Base-by-base conservation (phyloP, 305 asterid genomes). In the Solanum hybrid region DNA sequence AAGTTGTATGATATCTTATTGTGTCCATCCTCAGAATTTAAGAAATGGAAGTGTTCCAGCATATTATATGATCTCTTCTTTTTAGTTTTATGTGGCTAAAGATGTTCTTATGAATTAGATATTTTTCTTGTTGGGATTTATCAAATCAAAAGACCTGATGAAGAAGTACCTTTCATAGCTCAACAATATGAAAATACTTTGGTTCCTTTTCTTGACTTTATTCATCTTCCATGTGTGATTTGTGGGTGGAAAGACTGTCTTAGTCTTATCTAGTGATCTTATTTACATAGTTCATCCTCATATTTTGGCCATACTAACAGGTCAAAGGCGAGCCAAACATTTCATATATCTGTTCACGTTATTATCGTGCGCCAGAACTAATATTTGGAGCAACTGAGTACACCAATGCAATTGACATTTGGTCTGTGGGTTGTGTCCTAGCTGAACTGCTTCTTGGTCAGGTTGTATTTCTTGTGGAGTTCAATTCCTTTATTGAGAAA, bases 371-470 rank as follows among this genome's bases (percentile, higher is more conserved):
- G 10, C 99, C 98, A 14, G 99, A 95, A 89, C 94, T 95, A 90
- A 96, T 95, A 89, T 96, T 96, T 91, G 98, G 99, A 79, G 98
- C 98, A 78, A 95, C 97, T 60, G 98, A 95, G 87, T 96, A 96
- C 92, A 94, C 98, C n/a, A 94, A 93, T 91, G 98, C 99, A 66
- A 96, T 96, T 90, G 99, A 95, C 92, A 92, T 96, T 89, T 95
- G 99, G 98, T 96, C 98, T 31, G 98, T 94, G 78, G 99, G 99
- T 86, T 96, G 99, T 26, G 99, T 95, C 87, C 95, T 96, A 71
- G 99, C 97, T 64, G 98, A 96, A 89, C 92, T 96, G 89, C 96
- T 96, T 88, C 99, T 96, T 92, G 99, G 99, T 71, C 98, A 96
- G 99, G 99, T 96, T 89, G 79, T 85, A 79, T 75, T 42, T 86